Percentiles rank a stretch among this genome's conserved stretches.
These are phyloP conservation scores for Yueomyces sinensis DNA, from an alignment of 805 yeast species.

Conservation along the genomic window DNA sequence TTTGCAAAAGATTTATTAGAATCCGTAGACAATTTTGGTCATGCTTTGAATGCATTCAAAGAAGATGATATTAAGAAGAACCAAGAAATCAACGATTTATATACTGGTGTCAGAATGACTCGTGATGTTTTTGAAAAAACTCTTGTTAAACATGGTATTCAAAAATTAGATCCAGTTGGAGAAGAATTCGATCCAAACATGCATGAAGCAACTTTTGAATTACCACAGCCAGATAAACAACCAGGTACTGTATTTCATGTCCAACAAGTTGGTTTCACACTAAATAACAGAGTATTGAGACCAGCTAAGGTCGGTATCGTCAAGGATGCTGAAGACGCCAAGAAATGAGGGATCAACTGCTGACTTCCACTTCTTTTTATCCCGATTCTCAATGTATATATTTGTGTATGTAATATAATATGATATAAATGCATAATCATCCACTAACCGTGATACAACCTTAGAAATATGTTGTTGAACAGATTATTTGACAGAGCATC, in stretches of 20 bases:
- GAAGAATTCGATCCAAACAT: constrained; percentile 80
- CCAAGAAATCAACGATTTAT: constrained; percentile 56
- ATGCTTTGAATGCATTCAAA: constrained; percentile 65
- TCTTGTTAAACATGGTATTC: constrained; percentile 63
- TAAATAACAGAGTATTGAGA: constrained; percentile 79
- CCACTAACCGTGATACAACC: no score
- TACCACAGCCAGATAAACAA: constrained; percentile 75
- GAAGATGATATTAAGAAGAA: constrained; percentile 46
- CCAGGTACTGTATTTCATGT: constrained; percentile 89
- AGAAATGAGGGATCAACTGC: no score
- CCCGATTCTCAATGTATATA: no score
- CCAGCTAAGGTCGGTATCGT: constrained; percentile 96
- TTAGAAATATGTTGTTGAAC: no score
- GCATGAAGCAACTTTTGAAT: constrained; percentile 88
- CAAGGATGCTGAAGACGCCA: constrained; percentile 37
- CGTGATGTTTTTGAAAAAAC: constrained; percentile 78
- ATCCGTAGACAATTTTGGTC: constrained; percentile 79
- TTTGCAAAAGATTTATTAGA: constrained; percentile 84
- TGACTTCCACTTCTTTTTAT: no score
- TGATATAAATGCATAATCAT: no score
- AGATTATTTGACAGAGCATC: no score
- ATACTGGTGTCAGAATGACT: constrained; percentile 87
- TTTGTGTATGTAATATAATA: no score
- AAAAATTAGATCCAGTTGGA: constrained; percentile 71
- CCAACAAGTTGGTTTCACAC: constrained; percentile 78